Conservation (phyloP, 2,329 filamentous ascomycete species). For the Aureobasidium sp. region DNA sequence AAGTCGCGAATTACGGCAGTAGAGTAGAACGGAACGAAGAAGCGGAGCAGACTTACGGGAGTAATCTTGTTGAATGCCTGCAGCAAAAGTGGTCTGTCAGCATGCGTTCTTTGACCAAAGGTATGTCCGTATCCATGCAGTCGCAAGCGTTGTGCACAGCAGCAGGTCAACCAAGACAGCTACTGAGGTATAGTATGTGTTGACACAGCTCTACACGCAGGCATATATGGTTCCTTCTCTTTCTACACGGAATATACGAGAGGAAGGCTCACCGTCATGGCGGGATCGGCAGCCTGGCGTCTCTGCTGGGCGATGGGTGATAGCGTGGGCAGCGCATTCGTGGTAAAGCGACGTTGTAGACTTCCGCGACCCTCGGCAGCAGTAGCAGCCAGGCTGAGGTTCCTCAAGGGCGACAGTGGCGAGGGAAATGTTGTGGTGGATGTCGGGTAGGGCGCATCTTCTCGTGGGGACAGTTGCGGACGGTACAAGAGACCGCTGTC, state of each 20-base stretch:
- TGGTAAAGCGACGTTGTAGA: constrained; percentile 88
- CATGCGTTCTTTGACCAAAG: not conserved
- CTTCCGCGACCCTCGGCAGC: constrained; percentile 65
- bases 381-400: constrained; percentile 39
- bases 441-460: constrained; percentile 63
- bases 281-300: constrained; percentile 40
- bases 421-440: constrained; percentile 55
- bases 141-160: not conserved
- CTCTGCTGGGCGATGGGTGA: constrained; percentile 51
- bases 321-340: constrained; percentile 75
- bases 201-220: not conserved
- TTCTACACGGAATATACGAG: not conserved
- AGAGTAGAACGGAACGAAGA: not conserved
- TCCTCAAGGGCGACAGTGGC: constrained; percentile 45
- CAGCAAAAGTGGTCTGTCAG: constrained; percentile 1
- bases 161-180: not conserved
- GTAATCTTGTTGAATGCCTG: constrained; percentile 59
- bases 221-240: not conserved
- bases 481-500: constrained; percentile 70
- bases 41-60: constrained; percentile 52
- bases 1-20: not conserved
- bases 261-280: constrained; percentile 11
- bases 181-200: not conserved
- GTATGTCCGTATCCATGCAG: not conserved
- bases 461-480: constrained; percentile 67